phyloP scores from a whole-genome alignment of 2,329 filamentous ascomycete species.

The Colletotrichum sp. region DNA sequence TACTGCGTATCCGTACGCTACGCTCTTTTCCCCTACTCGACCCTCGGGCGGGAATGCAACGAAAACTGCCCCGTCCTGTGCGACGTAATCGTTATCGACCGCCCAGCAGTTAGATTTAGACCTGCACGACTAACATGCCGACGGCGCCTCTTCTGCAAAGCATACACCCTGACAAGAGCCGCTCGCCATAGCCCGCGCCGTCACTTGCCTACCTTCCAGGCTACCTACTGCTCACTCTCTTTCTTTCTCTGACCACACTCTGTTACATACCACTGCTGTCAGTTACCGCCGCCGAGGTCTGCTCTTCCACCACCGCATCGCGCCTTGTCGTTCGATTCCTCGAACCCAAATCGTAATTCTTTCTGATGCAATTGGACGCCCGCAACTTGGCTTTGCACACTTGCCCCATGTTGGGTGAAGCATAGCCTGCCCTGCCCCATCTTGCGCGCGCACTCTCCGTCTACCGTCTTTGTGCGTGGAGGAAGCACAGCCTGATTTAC shows the following conservation, averaged over 20 bases:
- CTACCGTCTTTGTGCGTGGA: background rate
- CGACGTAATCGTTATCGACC: background rate
- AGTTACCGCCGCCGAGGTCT: background rate
- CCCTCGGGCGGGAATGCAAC: background rate
- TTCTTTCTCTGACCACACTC: slow-evolving; percentile 1
- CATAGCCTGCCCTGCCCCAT: background rate
- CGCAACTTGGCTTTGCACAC: background rate
- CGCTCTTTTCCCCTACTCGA: background rate
- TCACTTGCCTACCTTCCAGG: background rate
- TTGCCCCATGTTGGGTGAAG: background rate
- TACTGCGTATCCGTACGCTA: too few species aligned
- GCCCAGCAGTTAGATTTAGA: background rate
- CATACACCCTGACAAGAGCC: background rate
- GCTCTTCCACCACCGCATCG: background rate
- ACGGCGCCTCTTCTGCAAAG: background rate
- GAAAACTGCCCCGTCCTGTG: background rate
- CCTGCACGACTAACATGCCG: background rate
- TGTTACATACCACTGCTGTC: background rate
- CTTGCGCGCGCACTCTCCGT: background rate
- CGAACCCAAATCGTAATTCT: background rate
- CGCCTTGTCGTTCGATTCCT: background rate
- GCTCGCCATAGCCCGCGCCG: background rate
- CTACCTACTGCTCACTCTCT: background rate
- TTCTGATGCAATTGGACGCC: background rate
- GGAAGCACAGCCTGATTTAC: background rate